Percentiles rank a stretch among this genome's conserved stretches.
Conservation (phyloP, 139 green algal genomes). For the Astrephomene gubernaculifera region DNA sequence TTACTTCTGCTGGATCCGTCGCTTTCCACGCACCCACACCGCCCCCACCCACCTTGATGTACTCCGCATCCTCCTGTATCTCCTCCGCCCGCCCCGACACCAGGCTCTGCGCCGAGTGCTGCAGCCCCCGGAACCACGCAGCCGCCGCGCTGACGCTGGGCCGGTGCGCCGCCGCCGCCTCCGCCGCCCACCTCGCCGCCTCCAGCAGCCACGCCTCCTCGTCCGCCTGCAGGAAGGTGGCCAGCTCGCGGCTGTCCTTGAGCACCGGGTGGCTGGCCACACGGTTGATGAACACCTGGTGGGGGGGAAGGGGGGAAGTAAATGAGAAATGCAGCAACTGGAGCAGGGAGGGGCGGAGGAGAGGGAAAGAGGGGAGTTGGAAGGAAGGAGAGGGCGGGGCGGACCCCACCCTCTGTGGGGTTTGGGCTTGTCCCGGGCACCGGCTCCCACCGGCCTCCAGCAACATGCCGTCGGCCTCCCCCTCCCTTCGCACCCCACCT, state of each 20-base stretch:
- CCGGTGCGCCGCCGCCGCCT: constrained; percentile 49
- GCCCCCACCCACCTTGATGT: constrained; percentile 80
- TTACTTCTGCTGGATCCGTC: too few relatives aligned
- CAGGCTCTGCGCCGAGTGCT: constrained; percentile 66
- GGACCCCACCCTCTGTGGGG: too few relatives aligned
- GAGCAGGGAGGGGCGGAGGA: too few relatives aligned
- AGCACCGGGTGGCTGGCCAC: constrained; percentile 81
- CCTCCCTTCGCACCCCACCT: too few relatives aligned
- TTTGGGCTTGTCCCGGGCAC: too few relatives aligned
- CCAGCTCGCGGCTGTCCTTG: constrained; percentile 71
- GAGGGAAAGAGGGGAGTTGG: too few relatives aligned
- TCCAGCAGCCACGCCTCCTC: constrained; percentile 88
- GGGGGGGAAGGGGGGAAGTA: too few relatives aligned
- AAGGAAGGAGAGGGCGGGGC: too few relatives aligned
- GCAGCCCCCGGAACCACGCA: constrained; percentile 68
- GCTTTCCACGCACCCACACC: too few relatives aligned
- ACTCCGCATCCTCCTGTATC: constrained; percentile 86
- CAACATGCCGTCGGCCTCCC: too few relatives aligned
- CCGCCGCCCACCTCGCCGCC: constrained; percentile 71
- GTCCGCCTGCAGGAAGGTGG: constrained; percentile 62
- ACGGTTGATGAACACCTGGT: constrained; percentile 84
- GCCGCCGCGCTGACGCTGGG: constrained; percentile 61
- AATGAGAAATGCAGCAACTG: too few relatives aligned
- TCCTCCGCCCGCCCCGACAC: constrained; percentile 69
- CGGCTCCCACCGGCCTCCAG: too few relatives aligned